phyloP scores from a whole-genome alignment of 164 flowering plant genomes.

The Platanus orientalis region DNA sequence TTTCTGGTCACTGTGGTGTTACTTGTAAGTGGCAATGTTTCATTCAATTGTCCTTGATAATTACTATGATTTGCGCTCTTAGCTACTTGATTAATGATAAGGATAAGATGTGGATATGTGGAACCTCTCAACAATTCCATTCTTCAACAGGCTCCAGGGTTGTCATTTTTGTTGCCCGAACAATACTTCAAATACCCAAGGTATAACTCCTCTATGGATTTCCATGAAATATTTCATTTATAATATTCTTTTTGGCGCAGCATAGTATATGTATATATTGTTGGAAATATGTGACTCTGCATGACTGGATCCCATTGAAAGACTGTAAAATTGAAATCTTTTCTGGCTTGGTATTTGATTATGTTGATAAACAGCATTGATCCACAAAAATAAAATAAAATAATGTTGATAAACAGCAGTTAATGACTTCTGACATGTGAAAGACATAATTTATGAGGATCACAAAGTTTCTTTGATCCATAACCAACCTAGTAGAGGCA shows the following conservation, averaged over 20 bases:
- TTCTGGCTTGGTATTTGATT: too few species aligned
- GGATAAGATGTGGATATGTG: slow-evolving; percentile 11
- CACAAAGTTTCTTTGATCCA: too few species aligned
- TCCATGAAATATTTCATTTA: background rate
- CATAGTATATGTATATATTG: background rate
- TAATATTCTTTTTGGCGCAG: background rate
- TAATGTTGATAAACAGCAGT: too few species aligned
- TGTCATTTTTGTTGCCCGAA: slow-evolving; percentile 82
- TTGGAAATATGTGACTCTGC: background rate
- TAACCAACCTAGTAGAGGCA: too few species aligned
- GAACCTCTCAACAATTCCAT: slow-evolving; percentile 9
- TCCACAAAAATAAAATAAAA: too few species aligned
- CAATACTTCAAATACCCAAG: slow-evolving; percentile 83
- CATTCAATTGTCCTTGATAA: background rate
- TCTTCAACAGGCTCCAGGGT: slow-evolving; percentile 83
- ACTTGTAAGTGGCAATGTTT: slow-evolving; percentile 3
- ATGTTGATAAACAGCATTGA: too few species aligned
- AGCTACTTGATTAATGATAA: slow-evolving; percentile 6
- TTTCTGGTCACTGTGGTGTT: background rate
- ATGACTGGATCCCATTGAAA: too few species aligned
- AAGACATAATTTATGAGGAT: too few species aligned
- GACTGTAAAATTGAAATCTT: too few species aligned
- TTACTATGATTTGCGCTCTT: background rate
- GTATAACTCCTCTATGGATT: slow-evolving; percentile 27
- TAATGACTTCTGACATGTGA: too few species aligned